Evolutionary conservation across 495 filamentous ascomycete genomes (phyloP).

Genomic region (Penicillium robsamsonii): DNA sequence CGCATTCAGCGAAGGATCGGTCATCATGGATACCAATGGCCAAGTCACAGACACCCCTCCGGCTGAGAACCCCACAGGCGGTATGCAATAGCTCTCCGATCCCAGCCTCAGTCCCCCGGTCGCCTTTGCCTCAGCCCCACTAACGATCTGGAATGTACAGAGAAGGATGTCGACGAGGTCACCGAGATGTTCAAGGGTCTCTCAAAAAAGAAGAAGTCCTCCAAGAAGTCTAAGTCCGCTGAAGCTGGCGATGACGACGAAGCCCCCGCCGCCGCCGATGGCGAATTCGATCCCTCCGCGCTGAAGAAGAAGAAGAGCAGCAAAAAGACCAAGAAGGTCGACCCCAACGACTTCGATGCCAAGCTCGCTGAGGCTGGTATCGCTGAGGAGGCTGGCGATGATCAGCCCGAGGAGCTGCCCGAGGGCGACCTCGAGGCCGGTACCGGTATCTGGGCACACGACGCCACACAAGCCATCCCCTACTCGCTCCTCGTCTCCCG

Average conservation of each 20-base stretch:
- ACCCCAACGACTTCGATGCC: constrained; percentile 75
- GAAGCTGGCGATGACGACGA: constrained; percentile 56
- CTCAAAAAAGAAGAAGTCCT: constrained; percentile 79
- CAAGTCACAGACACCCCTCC: constrained; percentile 68
- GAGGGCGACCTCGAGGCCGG: constrained; percentile 84
- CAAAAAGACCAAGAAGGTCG: constrained; percentile 59
- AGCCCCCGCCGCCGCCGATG: constrained; percentile 59
- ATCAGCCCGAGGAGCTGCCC: constrained; percentile 49
- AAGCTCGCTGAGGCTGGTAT: constrained; percentile 74
- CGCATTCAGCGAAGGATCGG: constrained; percentile 79
- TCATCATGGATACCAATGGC: constrained; percentile 82
- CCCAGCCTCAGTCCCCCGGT: constrained; percentile 5
- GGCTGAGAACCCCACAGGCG: constrained; percentile 55
- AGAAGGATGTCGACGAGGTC: constrained; percentile 68
- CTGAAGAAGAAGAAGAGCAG: constrained; percentile 89
- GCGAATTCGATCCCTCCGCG: constrained; percentile 67
- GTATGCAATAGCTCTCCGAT: constrained; percentile 17
- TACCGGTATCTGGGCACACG: constrained; percentile 90
- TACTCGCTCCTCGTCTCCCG: constrained; percentile 82
- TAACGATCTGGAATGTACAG: constrained; percentile 30
- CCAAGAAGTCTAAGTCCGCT: constrained; percentile 61
- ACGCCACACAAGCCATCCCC: constrained; percentile 68
- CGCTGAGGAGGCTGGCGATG: constrained; percentile 49
- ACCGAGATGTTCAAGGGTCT: constrained; percentile 77
- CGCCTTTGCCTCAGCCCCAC: constrained; percentile 6